phyloP scores from a whole-genome alignment of 2,329 filamentous ascomycete species.

The Setomelanomma holmii region DNA sequence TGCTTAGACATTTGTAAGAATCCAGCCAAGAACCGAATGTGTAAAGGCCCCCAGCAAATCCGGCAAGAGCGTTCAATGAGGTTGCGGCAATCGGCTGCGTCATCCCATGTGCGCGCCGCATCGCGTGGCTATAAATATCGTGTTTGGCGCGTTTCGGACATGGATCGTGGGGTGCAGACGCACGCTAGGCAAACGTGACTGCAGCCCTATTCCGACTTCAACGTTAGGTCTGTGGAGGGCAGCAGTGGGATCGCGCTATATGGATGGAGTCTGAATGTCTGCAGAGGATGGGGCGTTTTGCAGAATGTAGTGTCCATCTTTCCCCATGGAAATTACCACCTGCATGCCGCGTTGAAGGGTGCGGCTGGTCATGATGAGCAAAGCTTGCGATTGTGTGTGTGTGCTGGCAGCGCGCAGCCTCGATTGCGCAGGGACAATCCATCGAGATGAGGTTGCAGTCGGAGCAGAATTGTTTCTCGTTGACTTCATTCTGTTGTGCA shows the following conservation, averaged over 20 bases:
- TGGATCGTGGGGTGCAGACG: conserved; percentile 6
- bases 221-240: conserved; percentile 7
- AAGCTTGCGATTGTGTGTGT: neutral
- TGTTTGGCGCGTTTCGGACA: conserved; percentile 16
- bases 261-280: conserved; percentile 4
- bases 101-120: conserved; percentile 20
- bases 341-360: neutral
- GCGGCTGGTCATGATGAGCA: conserved; percentile 1
- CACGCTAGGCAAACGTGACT: conserved; percentile 17
- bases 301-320: neutral
- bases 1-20: neutral
- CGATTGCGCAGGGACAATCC: neutral
- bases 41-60: conserved; percentile 16
- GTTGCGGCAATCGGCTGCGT: conserved; percentile 20
- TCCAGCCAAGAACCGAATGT: conserved; percentile 4
- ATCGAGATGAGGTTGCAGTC: neutral
- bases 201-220: conserved; percentile 28
- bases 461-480: neutral
- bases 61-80: conserved; percentile 15
- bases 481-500: conserved; percentile 14
- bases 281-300: conserved; percentile 3
- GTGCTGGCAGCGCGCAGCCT: neutral
- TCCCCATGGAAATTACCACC: neutral
- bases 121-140: conserved; percentile 26
- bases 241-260: conserved; percentile 4